Base-by-base conservation (phyloP, 2,329 filamentous ascomycete genomes). In the Penicillium fuscoglaucum region DNA sequence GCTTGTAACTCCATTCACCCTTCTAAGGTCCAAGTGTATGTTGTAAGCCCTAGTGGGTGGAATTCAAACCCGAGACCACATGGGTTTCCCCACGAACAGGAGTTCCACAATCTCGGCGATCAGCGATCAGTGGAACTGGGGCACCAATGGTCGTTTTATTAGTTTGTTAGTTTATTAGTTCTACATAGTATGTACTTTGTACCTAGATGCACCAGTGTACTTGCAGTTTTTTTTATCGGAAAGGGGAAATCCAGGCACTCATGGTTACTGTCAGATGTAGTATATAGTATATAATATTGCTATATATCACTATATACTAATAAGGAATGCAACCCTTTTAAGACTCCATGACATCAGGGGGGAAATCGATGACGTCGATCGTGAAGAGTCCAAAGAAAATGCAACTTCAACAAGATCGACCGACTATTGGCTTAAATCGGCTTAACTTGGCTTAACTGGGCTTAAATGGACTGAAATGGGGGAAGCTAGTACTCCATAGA, bases 341-440 rank as follows among this genome's bases (percentile, higher is more conserved):
- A 44, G 33, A 40, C 24, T 59, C 15, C 31, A 47, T 68, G 66
- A 68, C 64, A 66, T 66, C 66, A 67, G 52, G 33, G 19, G 24
- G 19, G 19, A 24, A 17, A 24, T n/a, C 59, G 57, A 65, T 68
- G 65, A 66, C 65, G 66, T 68, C 63, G 61, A 68, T 67, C 60
- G 63, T 53, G 57, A 55, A 44, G 40, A 52, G 39, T 46, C n/a
- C 13, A 17, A 45, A 37, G n/a, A 28, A 24, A 52, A 41, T 59
- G 52, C 52, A 55, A 52, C 61, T 41, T 45, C 13, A 55, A 31
- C 24, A n/a, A 17, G 29, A 56, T 55, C 57, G 50, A 47, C 55
- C 13, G 4, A n/a, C 54, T 54, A 64, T 61, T 63, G 59, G 57
- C 52, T 52, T 48, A 29, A 17, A 33, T 33, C 5, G 12, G 31